These are phyloP conservation scores for Fusarium sp. DNA, from an alignment of 2,329 filamentous ascomycete species.

Conservation along the genomic window DNA sequence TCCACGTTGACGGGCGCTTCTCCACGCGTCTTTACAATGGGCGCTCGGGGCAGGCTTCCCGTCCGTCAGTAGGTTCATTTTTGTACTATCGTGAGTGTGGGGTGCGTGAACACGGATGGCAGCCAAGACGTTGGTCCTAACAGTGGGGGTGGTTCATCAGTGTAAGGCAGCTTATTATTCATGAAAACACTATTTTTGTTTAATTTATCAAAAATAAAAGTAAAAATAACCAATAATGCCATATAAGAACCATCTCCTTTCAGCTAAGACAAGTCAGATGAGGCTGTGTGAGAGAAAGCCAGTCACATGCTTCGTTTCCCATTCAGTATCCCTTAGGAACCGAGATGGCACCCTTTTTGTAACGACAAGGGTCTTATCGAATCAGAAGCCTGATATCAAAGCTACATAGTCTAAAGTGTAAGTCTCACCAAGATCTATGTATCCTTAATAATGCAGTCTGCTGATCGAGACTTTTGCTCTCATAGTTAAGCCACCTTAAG, in stretches of 20 bases:
- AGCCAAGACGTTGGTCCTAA: background rate
- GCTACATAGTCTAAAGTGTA: no score
- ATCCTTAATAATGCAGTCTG: no score
- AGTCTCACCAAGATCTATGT: no score
- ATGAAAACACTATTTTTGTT: background rate
- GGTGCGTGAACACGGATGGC: background rate
- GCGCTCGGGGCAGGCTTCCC: constrained; percentile 35
- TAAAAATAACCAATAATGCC: constrained; percentile 1
- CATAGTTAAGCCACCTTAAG: no score
- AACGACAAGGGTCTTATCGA: no score
- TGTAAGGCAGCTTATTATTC: background rate
- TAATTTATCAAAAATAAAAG: background rate
- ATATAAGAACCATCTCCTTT: constrained; percentile 7
- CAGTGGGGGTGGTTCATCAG: constrained; percentile 19
- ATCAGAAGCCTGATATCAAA: no score
- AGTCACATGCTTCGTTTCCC: constrained; percentile 39
- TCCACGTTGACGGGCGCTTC: constrained; percentile 39
- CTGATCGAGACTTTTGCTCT: no score
- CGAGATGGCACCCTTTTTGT: no score
- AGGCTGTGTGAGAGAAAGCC: constrained; percentile 23
- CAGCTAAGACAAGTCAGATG: constrained; percentile 25
- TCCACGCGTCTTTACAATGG: constrained; percentile 33
- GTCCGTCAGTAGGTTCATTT: constrained; percentile 17
- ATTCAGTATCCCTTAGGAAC: constrained; percentile 16
- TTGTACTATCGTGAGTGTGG: constrained; percentile 39